phyloP scores from a whole-genome alignment of 345 rosid genomes.

The Odontarrhena argentea region DNA sequence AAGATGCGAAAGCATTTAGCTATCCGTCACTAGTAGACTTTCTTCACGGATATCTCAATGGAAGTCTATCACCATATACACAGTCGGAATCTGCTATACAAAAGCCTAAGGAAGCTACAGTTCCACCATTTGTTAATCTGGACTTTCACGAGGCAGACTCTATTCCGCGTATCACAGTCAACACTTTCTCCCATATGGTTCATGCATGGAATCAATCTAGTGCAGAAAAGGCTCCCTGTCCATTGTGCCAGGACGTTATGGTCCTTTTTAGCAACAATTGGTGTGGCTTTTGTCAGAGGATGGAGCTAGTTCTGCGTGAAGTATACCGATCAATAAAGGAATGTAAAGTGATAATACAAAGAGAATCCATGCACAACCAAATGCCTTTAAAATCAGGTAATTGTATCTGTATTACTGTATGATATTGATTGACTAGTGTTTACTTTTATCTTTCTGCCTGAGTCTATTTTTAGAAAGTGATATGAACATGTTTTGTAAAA shows the following conservation, averaged over 20 bases:
- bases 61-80: constrained; percentile 66
- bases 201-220: constrained; percentile 56
- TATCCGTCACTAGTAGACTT: constrained; percentile 52
- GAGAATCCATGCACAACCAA: constrained; percentile 47
- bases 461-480: not conserved
- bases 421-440: not conserved
- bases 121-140: constrained; percentile 77
- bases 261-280: constrained; percentile 82
- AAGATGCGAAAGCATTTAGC: constrained; percentile 46
- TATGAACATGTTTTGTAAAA: constrained; percentile 6
- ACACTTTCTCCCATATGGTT: constrained; percentile 58
- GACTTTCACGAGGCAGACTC: constrained; percentile 81
- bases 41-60: constrained; percentile 62
- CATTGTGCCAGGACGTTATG: constrained; percentile 72
- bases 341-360: constrained; percentile 47
- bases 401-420: not conserved
- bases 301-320: constrained; percentile 88
- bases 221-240: constrained; percentile 41
- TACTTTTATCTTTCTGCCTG: constrained; percentile 1
- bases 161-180: constrained; percentile 67
- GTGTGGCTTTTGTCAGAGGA: constrained; percentile 98
- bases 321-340: constrained; percentile 68
- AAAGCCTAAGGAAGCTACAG: constrained; percentile 50
- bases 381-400: constrained; percentile 47
- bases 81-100: constrained; percentile 53